phyloP scores from a whole-genome alignment of 2,329 filamentous ascomycete genomes.

The Trichoderma hamatum region DNA sequence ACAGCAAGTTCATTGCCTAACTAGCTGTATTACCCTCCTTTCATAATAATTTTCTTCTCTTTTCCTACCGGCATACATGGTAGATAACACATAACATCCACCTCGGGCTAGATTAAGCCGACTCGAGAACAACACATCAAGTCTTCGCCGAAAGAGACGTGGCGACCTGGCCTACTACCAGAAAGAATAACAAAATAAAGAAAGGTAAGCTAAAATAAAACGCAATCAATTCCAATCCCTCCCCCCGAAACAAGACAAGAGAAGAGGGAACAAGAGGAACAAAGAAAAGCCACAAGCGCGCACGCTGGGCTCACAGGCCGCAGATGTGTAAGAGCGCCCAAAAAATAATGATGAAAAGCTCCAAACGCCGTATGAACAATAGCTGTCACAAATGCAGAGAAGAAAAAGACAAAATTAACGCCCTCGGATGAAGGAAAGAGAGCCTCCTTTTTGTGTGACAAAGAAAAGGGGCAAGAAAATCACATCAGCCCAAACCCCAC shows the following conservation, averaged over 20 bases:
- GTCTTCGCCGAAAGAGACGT: not conserved
- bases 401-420: not conserved
- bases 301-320: not conserved
- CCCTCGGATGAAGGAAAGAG: not conserved
- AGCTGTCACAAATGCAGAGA: not conserved
- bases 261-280: not conserved
- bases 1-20: not conserved
- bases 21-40: not conserved
- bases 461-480: not conserved
- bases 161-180: not conserved
- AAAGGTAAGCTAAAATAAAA: no score
- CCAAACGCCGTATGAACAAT: slow-evolving; percentile 1
- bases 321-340: not conserved
- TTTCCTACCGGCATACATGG: not conserved
- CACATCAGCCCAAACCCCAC: not conserved
- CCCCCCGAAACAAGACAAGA: not conserved
- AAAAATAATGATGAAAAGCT: not conserved
- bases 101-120: not conserved
- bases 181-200: not conserved
- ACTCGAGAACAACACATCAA: not conserved
- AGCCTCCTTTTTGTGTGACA: not conserved
- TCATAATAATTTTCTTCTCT: not conserved
- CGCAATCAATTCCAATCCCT: not conserved
- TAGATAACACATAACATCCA: not conserved
- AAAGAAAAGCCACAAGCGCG: not conserved